A percentile compares a stretch with the other conserved stretches of the same genome.
These are phyloP conservation scores for Dictyostelium purpureum DNA, from an alignment of 78 protist species.

Conservation along the genomic window DNA sequence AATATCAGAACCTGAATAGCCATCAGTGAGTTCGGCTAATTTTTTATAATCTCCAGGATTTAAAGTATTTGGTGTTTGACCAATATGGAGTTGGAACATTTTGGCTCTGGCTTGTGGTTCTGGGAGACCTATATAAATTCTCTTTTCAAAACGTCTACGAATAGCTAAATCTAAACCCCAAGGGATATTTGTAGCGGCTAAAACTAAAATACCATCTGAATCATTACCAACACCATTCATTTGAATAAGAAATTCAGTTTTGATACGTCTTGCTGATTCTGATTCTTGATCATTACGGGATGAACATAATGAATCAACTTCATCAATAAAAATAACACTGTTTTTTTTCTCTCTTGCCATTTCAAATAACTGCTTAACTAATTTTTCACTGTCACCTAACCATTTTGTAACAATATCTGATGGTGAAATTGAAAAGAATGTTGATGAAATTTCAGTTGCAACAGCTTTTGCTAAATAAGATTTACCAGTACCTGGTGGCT, in stretches of 20 bases:
- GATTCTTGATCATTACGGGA: slow-evolving; percentile 94
- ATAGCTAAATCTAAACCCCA: slow-evolving; percentile 98
- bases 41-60: slow-evolving; percentile 47
- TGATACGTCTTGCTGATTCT: slow-evolving; percentile 96
- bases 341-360: slow-evolving; percentile 96
- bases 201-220: slow-evolving; percentile 94
- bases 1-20: slow-evolving; percentile 97
- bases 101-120: slow-evolving; percentile 87
- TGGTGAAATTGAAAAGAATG: slow-evolving; percentile 96
- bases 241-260: slow-evolving; percentile 99
- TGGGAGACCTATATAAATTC: slow-evolving; percentile 82
- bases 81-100: slow-evolving; percentile 93
- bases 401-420: slow-evolving; percentile 97
- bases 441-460: slow-evolving; percentile 98
- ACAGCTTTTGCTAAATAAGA: slow-evolving; percentile 98
- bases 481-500: slow-evolving; percentile 99
- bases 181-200: slow-evolving; percentile 99
- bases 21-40: slow-evolving; percentile 90
- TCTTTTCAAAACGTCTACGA: slow-evolving; percentile 92
- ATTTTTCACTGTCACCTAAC: slow-evolving; percentile 97
- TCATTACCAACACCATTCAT: slow-evolving; percentile 97
- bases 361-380: slow-evolving; percentile 95
- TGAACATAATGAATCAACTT: slow-evolving; percentile 96
- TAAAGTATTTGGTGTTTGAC: slow-evolving; percentile 88
- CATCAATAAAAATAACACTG: slow-evolving; percentile 98